Evolutionary conservation across 2,329 filamentous ascomycete species (phyloP).

Genomic region (Claviceps humidiphila): DNA sequence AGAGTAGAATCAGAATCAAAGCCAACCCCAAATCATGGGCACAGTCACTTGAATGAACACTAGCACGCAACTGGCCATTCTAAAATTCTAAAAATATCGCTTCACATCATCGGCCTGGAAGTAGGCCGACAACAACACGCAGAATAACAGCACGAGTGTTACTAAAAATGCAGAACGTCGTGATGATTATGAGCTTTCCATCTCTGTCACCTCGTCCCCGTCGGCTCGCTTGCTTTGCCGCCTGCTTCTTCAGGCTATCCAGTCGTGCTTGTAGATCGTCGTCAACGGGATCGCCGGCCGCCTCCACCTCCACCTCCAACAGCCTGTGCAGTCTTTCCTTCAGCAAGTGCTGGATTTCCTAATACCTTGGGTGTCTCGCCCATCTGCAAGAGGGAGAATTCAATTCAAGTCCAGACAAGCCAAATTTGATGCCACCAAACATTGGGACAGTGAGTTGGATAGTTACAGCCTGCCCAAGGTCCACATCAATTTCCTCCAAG

Average conservation of each 20-base stretch:
- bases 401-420: background rate
- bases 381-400: conserved; percentile 42
- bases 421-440: background rate
- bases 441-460: background rate
- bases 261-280: conserved; percentile 89
- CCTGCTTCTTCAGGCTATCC: conserved; percentile 60
- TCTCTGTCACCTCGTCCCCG: background rate
- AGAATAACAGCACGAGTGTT: background rate
- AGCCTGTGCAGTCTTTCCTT: conserved; percentile 74
- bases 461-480: conserved; percentile 76
- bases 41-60: background rate
- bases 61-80: background rate
- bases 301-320: conserved; percentile 43
- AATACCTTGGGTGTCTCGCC: conserved; percentile 82
- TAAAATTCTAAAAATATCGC: background rate
- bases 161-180: background rate
- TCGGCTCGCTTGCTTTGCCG: conserved; percentile 12
- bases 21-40: background rate
- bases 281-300: conserved; percentile 48
- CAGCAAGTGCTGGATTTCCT: conserved; percentile 57
- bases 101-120: background rate
- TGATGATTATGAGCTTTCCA: background rate
- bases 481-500: conserved; percentile 90
- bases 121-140: background rate
- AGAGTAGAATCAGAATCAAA: too few species aligned